Percentiles rank a stretch among this genome's conserved stretches.
Conservation (phyloP, 495 filamentous ascomycete species). For the Aspergillus haitiensis region DNA sequence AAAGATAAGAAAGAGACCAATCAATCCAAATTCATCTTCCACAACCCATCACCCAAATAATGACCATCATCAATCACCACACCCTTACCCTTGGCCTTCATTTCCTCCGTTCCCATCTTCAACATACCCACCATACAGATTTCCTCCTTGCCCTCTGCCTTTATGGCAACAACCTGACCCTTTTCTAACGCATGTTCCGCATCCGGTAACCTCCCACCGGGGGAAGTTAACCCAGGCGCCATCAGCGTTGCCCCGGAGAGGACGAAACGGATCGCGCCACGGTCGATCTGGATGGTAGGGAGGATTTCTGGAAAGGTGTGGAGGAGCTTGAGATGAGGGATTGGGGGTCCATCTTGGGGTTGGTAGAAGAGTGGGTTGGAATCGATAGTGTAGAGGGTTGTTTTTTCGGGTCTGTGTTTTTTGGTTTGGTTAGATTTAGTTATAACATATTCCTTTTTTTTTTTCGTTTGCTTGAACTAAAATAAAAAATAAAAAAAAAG, state of each 20-base stretch:
- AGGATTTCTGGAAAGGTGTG: conserved; percentile 58
- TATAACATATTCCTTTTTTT: conserved; percentile 12
- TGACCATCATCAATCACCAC: conserved; percentile 89
- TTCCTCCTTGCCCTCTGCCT: conserved; percentile 90
- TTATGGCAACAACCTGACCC: conserved; percentile 80
- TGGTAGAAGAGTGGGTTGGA: conserved; percentile 83
- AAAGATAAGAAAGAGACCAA: background rate
- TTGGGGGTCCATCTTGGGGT: conserved; percentile 71
- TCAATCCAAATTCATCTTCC: conserved; percentile 74
- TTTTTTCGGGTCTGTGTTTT: conserved; percentile 73
- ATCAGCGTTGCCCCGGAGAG: conserved; percentile 90
- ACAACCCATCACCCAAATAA: conserved; percentile 92
- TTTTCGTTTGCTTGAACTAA: background rate
- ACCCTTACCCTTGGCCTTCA: conserved; percentile 89
- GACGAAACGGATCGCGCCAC: conserved; percentile 96
- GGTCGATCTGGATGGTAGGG: conserved; percentile 68
- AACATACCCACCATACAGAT: conserved; percentile 85
- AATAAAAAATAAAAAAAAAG: background rate
- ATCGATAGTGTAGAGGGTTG: conserved; percentile 81
- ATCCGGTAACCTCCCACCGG: conserved; percentile 74
- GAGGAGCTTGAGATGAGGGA: conserved; percentile 78
- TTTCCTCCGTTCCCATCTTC: conserved; percentile 86
- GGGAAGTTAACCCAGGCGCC: conserved; percentile 84
- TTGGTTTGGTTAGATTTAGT: background rate
- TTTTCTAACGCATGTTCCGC: conserved; percentile 58